phyloP scores from a whole-genome alignment of 495 filamentous ascomycete species.

The Glonium stellatum region DNA sequence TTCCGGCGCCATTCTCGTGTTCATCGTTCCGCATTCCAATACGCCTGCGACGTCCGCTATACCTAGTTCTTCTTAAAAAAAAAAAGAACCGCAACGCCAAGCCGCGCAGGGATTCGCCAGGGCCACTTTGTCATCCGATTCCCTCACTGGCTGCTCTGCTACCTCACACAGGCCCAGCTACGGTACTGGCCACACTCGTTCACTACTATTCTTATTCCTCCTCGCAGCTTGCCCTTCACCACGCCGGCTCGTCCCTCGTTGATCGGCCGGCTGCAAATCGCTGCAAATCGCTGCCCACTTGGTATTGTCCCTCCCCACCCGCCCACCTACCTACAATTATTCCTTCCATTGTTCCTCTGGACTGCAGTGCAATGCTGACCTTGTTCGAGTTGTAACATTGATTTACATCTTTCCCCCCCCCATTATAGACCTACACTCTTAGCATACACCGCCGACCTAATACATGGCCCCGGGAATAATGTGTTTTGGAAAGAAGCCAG shows the following conservation, averaged over 20 bases:
- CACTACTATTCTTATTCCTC: background rate
- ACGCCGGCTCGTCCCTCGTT: background rate
- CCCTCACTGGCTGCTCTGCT: background rate
- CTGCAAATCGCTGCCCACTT: background rate
- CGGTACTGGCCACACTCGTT: background rate
- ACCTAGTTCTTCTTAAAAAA: background rate
- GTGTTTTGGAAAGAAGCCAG: slow-evolving; percentile 36
- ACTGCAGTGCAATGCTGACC: background rate
- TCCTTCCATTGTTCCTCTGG: background rate
- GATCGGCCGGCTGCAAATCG: background rate
- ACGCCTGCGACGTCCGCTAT: background rate
- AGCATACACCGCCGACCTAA: background rate
- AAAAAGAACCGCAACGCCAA: slow-evolving; percentile 1
- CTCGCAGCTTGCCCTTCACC: background rate
- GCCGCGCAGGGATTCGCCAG: slow-evolving; percentile 8
- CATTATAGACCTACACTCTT: background rate
- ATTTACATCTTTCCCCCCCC: background rate
- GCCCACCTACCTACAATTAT: no score
- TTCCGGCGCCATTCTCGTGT: background rate
- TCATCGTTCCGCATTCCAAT: background rate
- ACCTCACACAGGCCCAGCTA: background rate
- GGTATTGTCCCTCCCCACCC: background rate
- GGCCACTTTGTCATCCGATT: background rate
- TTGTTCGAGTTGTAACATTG: background rate
- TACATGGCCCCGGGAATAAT: slow-evolving; percentile 34